Percentiles rank a stretch among this genome's conserved stretches.
phyloP scores from a whole-genome alignment of 2,329 filamentous ascomycete genomes.

The Ceratocystis destructans region DNA sequence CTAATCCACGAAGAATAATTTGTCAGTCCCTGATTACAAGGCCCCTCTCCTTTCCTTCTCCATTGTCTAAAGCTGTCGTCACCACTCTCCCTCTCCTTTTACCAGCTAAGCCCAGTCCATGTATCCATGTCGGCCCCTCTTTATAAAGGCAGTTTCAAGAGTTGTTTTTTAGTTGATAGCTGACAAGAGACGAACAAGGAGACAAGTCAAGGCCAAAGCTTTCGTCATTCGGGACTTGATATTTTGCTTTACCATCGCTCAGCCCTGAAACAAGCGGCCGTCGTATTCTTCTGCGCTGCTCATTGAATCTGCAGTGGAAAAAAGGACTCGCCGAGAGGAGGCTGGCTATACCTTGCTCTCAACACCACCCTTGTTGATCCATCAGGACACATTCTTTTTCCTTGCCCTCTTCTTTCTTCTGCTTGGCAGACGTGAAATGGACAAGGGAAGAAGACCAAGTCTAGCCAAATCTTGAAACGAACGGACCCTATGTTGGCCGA shows the following conservation, averaged over 20 bases:
- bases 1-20: not conserved
- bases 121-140: constrained; percentile 1
- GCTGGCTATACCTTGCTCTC: not conserved
- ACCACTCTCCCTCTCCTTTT: too few relatives aligned
- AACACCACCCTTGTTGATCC: not conserved
- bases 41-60: not conserved
- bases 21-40: not conserved
- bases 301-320: not conserved
- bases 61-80: not conserved
- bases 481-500: not conserved
- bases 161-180: constrained; percentile 20
- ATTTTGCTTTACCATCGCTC: not conserved
- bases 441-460: not conserved
- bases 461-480: not conserved
- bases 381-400: not conserved
- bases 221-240: not conserved
- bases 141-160: constrained; percentile 23
- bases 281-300: not conserved
- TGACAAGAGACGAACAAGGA: constrained; percentile 44
- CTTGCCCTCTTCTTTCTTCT: not conserved
- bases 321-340: not conserved
- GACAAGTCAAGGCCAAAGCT: constrained; percentile 22
- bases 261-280: constrained; percentile 13
- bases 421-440: not conserved
- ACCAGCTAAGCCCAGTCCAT: not conserved